Evolutionary conservation across 2,329 filamentous ascomycete species (phyloP).

Genomic region (Aspergillus felis): DNA sequence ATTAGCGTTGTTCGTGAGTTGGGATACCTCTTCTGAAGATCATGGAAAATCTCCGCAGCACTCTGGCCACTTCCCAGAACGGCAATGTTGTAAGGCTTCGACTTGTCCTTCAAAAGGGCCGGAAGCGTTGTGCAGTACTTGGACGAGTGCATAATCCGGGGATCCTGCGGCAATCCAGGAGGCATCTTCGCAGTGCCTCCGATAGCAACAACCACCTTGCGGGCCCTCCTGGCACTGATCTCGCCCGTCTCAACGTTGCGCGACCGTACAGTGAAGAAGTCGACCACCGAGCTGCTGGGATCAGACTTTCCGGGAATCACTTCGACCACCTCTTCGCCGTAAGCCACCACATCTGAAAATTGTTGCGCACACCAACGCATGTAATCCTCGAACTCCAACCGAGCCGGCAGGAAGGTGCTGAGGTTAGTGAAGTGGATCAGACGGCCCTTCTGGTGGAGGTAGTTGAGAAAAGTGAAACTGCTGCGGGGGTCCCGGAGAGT

Average conservation of each 20-base stretch:
- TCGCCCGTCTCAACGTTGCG: conserved; percentile 52
- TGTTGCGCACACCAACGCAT: conserved; percentile 84
- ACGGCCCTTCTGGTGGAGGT: conserved; percentile 75
- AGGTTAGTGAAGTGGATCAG: conserved; percentile 89
- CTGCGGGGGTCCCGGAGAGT: conserved; percentile 83
- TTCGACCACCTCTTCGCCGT: conserved; percentile 71
- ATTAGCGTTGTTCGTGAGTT: conserved; percentile 73
- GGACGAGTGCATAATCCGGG: conserved; percentile 81
- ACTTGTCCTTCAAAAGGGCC: conserved; percentile 35
- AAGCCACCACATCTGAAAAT: conserved; percentile 70
- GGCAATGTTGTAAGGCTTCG: conserved; percentile 63
- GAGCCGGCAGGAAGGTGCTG: conserved; percentile 78
- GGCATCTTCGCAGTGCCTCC: conserved; percentile 70
- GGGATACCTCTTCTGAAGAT: conserved; percentile 76
- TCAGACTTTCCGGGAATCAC: conserved; percentile 58
- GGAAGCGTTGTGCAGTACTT: conserved; percentile 61
- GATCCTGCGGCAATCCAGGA: conserved; percentile 61
- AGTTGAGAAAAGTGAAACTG: conserved; percentile 93
- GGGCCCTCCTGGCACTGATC: conserved; percentile 37
- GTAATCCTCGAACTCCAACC: conserved; percentile 92
- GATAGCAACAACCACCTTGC: conserved; percentile 60
- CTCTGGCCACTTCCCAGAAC: conserved; percentile 89
- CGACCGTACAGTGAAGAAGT: conserved; percentile 65
- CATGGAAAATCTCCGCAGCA: conserved; percentile 92
- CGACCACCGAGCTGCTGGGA: conserved; percentile 49